These are phyloP conservation scores for Cyberlindnera mycetangii DNA, from an alignment of 805 yeast genomes.

Conservation along the genomic window DNA sequence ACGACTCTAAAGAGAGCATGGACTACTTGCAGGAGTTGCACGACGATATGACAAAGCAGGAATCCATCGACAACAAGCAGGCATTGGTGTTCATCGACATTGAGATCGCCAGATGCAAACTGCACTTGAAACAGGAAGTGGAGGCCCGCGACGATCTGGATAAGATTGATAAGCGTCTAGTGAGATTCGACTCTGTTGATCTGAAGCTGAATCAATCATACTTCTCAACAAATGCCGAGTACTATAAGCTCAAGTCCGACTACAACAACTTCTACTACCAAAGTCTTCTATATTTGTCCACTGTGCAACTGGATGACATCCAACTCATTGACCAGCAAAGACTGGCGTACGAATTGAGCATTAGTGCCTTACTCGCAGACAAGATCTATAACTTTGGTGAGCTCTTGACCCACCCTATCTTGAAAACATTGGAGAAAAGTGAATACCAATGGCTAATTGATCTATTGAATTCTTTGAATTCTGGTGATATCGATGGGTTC, in stretches of 20 bases:
- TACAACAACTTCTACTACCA: conserved; percentile 80
- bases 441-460: conserved; percentile 69
- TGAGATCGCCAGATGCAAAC: conserved; percentile 72
- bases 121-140: conserved; percentile 51
- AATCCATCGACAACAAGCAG: conserved; percentile 40
- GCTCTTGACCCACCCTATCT: conserved; percentile 82
- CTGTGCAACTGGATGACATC: conserved; percentile 49
- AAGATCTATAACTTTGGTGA: conserved; percentile 95
- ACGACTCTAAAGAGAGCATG: conserved; percentile 45
- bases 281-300: conserved; percentile 77
- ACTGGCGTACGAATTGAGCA: conserved; percentile 71
- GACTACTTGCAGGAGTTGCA: conserved; percentile 43
- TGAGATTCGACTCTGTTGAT: conserved; percentile 52
- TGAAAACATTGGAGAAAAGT: conserved; percentile 45
- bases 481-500: conserved; percentile 72
- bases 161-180: conserved; percentile 53
- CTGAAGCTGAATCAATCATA: conserved; percentile 75
- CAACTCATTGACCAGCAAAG: conserved; percentile 39
- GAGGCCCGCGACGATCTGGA: conserved; percentile 71
- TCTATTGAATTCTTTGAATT: conserved; percentile 65
- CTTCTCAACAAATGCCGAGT: conserved; percentile 76
- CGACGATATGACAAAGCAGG: conserved; percentile 41
- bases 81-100: conserved; percentile 59
- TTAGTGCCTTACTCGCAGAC: conserved; percentile 88
- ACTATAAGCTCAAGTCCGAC: conserved; percentile 70